Evolutionary conservation across 192 early-diverging fungal genomes (phyloP).

Genomic region (Martensiomyces pterosporus): DNA sequence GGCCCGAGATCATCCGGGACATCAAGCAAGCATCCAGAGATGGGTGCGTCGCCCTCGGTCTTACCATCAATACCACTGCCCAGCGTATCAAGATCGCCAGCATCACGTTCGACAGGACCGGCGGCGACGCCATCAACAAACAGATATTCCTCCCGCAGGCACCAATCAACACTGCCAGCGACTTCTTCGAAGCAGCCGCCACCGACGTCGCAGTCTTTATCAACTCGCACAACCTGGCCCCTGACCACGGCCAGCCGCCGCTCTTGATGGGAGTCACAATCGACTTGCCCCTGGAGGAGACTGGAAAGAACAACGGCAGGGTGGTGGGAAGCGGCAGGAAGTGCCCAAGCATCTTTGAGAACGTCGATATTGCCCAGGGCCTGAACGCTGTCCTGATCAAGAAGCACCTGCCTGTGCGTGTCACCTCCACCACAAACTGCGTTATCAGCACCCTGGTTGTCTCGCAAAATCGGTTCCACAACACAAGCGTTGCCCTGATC

Average conservation of each 20-base stretch:
- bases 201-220: slow-evolving; percentile 76
- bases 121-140: slow-evolving; percentile 33
- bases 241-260: background rate
- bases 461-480: slow-evolving; percentile 73
- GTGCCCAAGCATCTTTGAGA: slow-evolving; percentile 52
- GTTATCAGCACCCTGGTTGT: slow-evolving; percentile 87
- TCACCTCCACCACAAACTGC: slow-evolving; percentile 89
- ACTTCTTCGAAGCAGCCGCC: slow-evolving; percentile 70
- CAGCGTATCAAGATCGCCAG: slow-evolving; percentile 26
- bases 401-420: slow-evolving; percentile 69
- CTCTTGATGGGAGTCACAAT: slow-evolving; percentile 80
- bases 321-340: slow-evolving; percentile 33
- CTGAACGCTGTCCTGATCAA: slow-evolving; percentile 68
- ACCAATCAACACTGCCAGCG: background rate
- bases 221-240: slow-evolving; percentile 23
- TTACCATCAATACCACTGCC: slow-evolving; percentile 31
- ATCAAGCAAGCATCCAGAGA: slow-evolving; percentile 11
- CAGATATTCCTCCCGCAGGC: slow-evolving; percentile 25
- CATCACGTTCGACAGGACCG: slow-evolving; percentile 18
- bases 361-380: slow-evolving; percentile 69
- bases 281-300: slow-evolving; percentile 85
- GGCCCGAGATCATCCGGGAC: slow-evolving; percentile 12
- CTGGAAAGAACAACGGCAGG: slow-evolving; percentile 60
- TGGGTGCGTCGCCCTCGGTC: slow-evolving; percentile 6
- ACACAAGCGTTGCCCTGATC: slow-evolving; percentile 78